These are phyloP conservation scores for Allium fistulosum DNA, from an alignment of 106 monocot species.

Conservation along the genomic window DNA sequence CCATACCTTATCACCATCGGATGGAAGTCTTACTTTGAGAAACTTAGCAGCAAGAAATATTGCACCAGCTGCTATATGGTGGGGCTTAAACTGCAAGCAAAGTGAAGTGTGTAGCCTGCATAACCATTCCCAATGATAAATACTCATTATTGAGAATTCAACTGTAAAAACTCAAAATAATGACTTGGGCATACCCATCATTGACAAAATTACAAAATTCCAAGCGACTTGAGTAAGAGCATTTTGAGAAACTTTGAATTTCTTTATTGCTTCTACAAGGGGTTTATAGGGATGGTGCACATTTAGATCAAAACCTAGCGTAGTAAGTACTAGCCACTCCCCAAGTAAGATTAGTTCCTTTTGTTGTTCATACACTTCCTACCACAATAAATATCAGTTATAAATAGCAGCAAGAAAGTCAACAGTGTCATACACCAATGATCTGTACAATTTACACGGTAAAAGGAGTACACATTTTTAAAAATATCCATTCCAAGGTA, in stretches of 20 bases:
- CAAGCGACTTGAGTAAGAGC: conserved; percentile 98
- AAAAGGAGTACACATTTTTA: no score
- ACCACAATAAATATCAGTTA: conserved; percentile 7
- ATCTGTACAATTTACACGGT: no score
- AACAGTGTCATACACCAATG: no score
- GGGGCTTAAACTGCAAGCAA: conserved; percentile 95
- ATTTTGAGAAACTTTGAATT: conserved; percentile 91
- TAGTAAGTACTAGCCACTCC: conserved; percentile 82
- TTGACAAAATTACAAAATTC: conserved; percentile 76
- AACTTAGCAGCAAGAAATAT: conserved; percentile 98
- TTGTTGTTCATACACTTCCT: conserved; percentile 98
- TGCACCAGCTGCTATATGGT: conserved; percentile 96
- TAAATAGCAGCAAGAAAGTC: no score
- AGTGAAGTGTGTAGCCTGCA: conserved; percentile 95
- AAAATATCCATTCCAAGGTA: no score
- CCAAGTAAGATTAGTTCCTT: conserved; percentile 86
- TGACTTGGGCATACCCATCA: conserved; percentile 74
- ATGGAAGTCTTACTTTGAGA: conserved; percentile 92
- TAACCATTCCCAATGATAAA: conserved; percentile 23
- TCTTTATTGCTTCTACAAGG: conserved; percentile 95
- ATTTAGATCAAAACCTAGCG: conserved; percentile 91
- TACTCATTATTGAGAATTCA: conserved; percentile 9
- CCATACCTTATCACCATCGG: conserved; percentile 94
- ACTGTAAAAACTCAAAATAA: neutral
- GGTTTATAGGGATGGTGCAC: conserved; percentile 94